Evolutionary conservation across 1,139 yeast species (phyloP), one percentile per base, ranked within the genome.

Genomic region (Yamadazyma jaroonii): DNA sequence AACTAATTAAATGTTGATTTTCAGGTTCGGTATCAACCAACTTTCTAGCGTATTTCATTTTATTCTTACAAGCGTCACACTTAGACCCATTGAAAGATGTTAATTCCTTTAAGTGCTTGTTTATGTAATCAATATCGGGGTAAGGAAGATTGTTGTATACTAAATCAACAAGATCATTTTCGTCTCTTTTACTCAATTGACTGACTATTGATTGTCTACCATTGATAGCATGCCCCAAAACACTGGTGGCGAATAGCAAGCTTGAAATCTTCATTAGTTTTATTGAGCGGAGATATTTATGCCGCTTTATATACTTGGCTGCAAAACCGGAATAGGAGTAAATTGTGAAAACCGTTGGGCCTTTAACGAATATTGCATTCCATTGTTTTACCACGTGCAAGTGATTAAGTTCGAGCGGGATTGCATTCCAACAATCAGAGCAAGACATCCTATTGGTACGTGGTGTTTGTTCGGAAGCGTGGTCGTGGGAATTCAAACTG

Each of bases 61-160:
- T 62, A 48, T 62, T 45, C 46, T 67, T 67, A 48, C 73, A 67
- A 25, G 53, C 47, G 37, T 60, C 61, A 44, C 73, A 67, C 25
- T 52, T 46, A 12, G 67, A 49, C 8, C 66, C 65, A 39, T 59
- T 61, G 49, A 46, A 56, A 15, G 41, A 43, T 21, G 56, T 52
- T 46, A 62, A 56, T 28, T 47, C 41, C 24, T 44, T 45, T 24
- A 64, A 48, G 39, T 64, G 62, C 13, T 41, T 40, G 32, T 50
- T 52, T 36, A 67, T 59, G 40, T 55, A 67, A 39, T 66, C 69
- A 11, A 43, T 44, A 25, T 66, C 70, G 3, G 47, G 32, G 14
- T 40, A 50, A n/a, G 56, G 43, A 38, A 67, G 56, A 25, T 52
- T 51, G 6, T 47, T 46, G 42, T 50, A 61, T 4, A 64, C 48